phyloP scores from a whole-genome alignment of 2,329 filamentous ascomycete genomes.

The Cladorrhinum sp. region DNA sequence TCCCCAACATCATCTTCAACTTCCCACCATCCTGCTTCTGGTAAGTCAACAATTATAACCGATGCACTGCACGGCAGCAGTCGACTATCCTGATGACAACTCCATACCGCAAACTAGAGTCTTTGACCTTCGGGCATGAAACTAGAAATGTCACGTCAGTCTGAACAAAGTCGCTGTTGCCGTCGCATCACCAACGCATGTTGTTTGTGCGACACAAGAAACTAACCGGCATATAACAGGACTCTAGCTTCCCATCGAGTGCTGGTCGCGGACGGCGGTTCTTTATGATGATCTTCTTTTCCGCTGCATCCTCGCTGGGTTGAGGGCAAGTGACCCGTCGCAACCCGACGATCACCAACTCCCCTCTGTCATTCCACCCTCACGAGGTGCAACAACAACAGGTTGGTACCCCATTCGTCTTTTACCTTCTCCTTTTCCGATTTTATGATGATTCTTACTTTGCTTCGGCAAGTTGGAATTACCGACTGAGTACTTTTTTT shows the following conservation, averaged over 20 bases:
- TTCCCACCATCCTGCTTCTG: slow-evolving; percentile 20
- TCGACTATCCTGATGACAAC: slow-evolving; percentile 68
- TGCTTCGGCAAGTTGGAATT: slow-evolving; percentile 84
- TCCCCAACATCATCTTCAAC: slow-evolving; percentile 22
- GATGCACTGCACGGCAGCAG: slow-evolving; percentile 11
- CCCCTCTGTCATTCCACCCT: background rate
- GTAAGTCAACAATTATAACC: slow-evolving; percentile 27
- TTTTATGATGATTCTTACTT: slow-evolving; percentile 65
- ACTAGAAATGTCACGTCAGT: slow-evolving; percentile 89
- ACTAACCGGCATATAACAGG: slow-evolving; percentile 30
- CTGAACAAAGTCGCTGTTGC: slow-evolving; percentile 55
- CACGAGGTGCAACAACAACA: slow-evolving; percentile 27
- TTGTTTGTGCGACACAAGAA: slow-evolving; percentile 1
- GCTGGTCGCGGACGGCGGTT: background rate
- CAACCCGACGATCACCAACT: background rate
- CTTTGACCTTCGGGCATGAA: slow-evolving; percentile 88
- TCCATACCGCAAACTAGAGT: slow-evolving; percentile 93
- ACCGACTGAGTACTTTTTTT: slow-evolving; percentile 72
- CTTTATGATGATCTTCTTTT: slow-evolving; percentile 1
- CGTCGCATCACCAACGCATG: slow-evolving; percentile 16
- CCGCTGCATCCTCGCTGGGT: background rate
- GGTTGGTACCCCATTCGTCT: slow-evolving; percentile 23
- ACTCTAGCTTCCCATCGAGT: slow-evolving; percentile 17
- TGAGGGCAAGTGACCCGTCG: background rate
- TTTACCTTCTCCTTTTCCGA: background rate